Percentiles rank a stretch among this genome's conserved stretches.
These are phyloP conservation scores for Suillus clintonianus DNA, from an alignment of 768 basidiomycete species.

Conservation along the genomic window DNA sequence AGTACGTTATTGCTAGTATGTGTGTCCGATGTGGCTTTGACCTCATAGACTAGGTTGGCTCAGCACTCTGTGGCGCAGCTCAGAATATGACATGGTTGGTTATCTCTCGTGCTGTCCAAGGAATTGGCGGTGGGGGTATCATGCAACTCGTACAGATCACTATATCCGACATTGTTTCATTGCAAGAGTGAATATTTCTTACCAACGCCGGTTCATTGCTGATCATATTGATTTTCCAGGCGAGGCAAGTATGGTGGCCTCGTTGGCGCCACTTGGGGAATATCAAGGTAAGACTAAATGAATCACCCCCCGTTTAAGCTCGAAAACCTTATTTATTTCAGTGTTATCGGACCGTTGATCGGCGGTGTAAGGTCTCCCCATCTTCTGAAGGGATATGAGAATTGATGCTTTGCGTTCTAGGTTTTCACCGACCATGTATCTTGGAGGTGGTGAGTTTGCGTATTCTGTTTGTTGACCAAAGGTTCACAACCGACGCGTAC, in stretches of 20 bases:
- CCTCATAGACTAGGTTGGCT: constrained; percentile 29
- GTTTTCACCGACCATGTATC: constrained; percentile 35
- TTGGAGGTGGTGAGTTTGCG: constrained; percentile 40
- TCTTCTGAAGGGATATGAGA: neutral
- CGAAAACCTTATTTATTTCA: constrained; percentile 6
- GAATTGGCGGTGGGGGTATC: constrained; percentile 45
- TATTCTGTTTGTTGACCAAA: neutral
- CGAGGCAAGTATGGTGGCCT: constrained; percentile 42
- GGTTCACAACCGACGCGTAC: constrained; percentile 7
- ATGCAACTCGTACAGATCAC: constrained; percentile 38
- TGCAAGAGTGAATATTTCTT: constrained; percentile 29
- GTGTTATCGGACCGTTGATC: constrained; percentile 45
- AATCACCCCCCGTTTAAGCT: neutral
- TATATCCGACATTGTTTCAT: constrained; percentile 40
- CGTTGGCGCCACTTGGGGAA: constrained; percentile 43
- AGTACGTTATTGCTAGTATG: constrained; percentile 15
- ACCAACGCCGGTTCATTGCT: neutral
- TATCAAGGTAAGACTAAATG: constrained; percentile 29
- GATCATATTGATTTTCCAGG: constrained; percentile 13
- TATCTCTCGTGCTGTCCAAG: constrained; percentile 42
- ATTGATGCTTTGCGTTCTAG: constrained; percentile 15
- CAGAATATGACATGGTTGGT: constrained; percentile 46
- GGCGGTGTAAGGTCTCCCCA: constrained; percentile 31
- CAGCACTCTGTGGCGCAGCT: constrained; percentile 45
- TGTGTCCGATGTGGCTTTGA: neutral